Conservation (phyloP, 768 basidiomycete genomes). For the Pulveroboletus sp. region DNA sequence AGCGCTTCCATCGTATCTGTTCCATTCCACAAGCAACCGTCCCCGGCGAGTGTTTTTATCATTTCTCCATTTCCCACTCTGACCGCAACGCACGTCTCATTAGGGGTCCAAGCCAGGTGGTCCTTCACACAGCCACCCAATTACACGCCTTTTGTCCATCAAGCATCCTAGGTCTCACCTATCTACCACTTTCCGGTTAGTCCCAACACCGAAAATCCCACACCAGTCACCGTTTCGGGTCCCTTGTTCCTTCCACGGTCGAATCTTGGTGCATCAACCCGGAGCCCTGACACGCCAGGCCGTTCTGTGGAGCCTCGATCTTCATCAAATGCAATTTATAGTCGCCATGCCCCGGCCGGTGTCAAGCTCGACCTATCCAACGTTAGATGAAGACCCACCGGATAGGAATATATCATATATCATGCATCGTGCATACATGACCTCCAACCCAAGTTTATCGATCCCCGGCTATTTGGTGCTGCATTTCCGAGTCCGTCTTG, state of each 20-base stretch:
- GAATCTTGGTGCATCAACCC: not conserved
- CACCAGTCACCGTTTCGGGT: not conserved
- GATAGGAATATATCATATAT: not conserved
- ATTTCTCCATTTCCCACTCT: not conserved
- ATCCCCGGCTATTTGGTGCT: not conserved
- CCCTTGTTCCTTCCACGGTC: conserved; percentile 5
- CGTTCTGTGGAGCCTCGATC: conserved; percentile 5
- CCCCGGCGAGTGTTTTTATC: too few species aligned
- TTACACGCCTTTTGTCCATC: too few species aligned
- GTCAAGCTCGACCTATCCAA: not conserved
- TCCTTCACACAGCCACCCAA: too few species aligned
- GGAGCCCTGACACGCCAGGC: conserved; percentile 5
- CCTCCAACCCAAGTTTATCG: conserved; percentile 10
- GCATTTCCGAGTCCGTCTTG: not conserved
- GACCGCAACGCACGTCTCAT: not conserved
- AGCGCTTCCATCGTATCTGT: not conserved
- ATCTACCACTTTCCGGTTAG: not conserved
- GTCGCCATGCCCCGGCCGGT: not conserved
- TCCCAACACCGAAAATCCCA: not conserved
- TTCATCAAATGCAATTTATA: conserved; percentile 5
- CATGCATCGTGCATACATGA: not conserved
- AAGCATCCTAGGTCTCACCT: not conserved
- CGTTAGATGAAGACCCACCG: not conserved
- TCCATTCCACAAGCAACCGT: too few species aligned
- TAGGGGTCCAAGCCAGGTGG: too few species aligned